phyloP scores from a whole-genome alignment of 129 eudicot genomes.

The Deinandra increscens region DNA sequence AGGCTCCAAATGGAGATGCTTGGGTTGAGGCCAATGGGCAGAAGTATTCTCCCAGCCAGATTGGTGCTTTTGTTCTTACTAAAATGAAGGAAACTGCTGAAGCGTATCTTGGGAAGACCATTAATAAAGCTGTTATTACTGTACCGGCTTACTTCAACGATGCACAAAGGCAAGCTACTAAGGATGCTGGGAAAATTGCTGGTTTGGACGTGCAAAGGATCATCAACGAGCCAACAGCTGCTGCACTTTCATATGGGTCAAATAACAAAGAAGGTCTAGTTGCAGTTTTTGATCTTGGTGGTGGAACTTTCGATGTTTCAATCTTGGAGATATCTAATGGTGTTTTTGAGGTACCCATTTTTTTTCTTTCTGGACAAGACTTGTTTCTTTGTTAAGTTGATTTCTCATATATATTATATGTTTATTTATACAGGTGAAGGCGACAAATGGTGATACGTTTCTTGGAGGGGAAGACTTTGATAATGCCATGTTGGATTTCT shows the following conservation, averaged over 20 bases:
- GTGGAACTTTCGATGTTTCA: constrained; percentile 19
- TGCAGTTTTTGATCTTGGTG: constrained; percentile 16
- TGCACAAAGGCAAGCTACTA: constrained; percentile 16
- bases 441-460: constrained; percentile 8
- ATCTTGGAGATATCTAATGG: constrained; percentile 13
- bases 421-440: neutral
- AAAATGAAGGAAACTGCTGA: constrained; percentile 20
- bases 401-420: neutral
- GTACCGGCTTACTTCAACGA: constrained; percentile 6
- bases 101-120: constrained; percentile 17
- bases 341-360: constrained; percentile 4
- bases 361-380: neutral
- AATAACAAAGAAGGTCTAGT: constrained; percentile 14
- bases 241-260: constrained; percentile 4
- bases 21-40: constrained; percentile 14
- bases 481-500: constrained; percentile 7
- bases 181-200: constrained; percentile 12
- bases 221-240: constrained; percentile 11
- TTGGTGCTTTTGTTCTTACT: constrained; percentile 13
- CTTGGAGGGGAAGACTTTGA: constrained; percentile 17
- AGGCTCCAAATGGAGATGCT: constrained; percentile 19
- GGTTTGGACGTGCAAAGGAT: constrained; percentile 13
- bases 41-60: constrained; percentile 10
- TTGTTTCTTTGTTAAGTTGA: neutral
- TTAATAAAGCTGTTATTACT: constrained; percentile 8